Base-by-base conservation (phyloP, 192 early-diverging fungal species). In the Backusella mclennaniae region DNA sequence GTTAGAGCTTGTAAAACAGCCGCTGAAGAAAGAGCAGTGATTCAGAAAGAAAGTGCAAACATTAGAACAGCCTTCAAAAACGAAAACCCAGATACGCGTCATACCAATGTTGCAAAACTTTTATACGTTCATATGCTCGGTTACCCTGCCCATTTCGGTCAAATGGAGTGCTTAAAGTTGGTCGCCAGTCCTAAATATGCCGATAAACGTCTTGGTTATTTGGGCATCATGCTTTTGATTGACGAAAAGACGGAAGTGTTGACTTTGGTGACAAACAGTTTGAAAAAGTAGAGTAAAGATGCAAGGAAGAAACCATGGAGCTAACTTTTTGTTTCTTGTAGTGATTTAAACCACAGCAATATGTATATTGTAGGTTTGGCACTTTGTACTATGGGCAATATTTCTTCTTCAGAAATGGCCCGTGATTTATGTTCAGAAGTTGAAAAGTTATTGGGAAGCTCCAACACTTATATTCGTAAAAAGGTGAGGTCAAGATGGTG, bases 111-210 rank as follows among this genome's bases (percentile, higher is more conserved):
- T 44, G 94, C 95, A 35, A 99, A 99, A 84, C 86, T 99, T 77
- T 87, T 99, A 14, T 99, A 99, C 78, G 98, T 99, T 73, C 95
- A 98, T 79, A 94, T 99, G 95, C 90, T 99, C 21, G 96, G 98
- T 21, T 98, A 98, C 77, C 96, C 97, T 36, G 98, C 97, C 33
- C 98, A 99, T 81, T 99, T 99, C 85, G 98, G 98, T 26, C 98
- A 99, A 86, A 97, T 99, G 53, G 98, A 99, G 82, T 99, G 98
- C 80, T 85, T 99, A 39, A 99, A 99, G 84, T 85, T 99, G 53
- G 97, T 95, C 6, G 98, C 97, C 29, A 95, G 94, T 17, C 90
- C 95, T 21, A 85, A 91, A 76, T 99, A 97, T 83, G 89, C 96
- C 11, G 98, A 99, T 83, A 99, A 99, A 83, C 90, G 97, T 71